Percentiles rank a stretch among this genome's conserved stretches.
Conservation (phyloP, 2,329 filamentous ascomycete species). For the Stemphylium vesicarium region DNA sequence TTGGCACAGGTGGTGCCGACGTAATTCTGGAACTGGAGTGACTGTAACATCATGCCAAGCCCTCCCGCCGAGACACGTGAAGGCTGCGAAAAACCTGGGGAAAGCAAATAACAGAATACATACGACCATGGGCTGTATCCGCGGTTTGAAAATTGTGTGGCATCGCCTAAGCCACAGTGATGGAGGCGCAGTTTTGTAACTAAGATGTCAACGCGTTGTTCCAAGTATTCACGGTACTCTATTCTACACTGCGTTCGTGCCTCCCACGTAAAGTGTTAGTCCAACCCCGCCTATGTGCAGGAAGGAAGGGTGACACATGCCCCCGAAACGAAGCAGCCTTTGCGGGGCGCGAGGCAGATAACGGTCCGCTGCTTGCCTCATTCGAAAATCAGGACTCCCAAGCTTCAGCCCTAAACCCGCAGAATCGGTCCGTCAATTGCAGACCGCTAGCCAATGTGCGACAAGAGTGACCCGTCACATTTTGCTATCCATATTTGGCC, state of each 20-base stretch:
- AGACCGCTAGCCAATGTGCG: background rate
- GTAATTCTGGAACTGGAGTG: background rate
- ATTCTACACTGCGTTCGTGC: too few species aligned
- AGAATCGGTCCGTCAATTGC: background rate
- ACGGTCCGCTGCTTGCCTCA: background rate
- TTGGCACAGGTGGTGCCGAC: background rate
- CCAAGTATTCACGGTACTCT: too few species aligned
- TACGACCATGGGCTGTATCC: background rate
- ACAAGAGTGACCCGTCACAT: background rate
- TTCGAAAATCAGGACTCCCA: background rate
- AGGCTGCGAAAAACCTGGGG: background rate
- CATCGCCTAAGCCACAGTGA: too few species aligned
- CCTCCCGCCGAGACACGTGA: background rate
- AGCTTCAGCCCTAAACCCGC: background rate
- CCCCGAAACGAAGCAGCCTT: background rate
- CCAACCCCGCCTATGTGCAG: too few species aligned
- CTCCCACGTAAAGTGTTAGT: too few species aligned
- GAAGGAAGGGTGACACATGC: background rate
- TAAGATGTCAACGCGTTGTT: too few species aligned
- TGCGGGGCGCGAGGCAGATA: background rate
- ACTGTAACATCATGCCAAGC: slow-evolving; percentile 1
- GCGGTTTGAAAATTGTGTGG: too few species aligned
- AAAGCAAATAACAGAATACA: background rate
- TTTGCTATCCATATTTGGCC: background rate
- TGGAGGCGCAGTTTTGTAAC: background rate